Conservation (phyloP, 163 green algal genomes). For the Coccomyxa subellipsoidea region DNA sequence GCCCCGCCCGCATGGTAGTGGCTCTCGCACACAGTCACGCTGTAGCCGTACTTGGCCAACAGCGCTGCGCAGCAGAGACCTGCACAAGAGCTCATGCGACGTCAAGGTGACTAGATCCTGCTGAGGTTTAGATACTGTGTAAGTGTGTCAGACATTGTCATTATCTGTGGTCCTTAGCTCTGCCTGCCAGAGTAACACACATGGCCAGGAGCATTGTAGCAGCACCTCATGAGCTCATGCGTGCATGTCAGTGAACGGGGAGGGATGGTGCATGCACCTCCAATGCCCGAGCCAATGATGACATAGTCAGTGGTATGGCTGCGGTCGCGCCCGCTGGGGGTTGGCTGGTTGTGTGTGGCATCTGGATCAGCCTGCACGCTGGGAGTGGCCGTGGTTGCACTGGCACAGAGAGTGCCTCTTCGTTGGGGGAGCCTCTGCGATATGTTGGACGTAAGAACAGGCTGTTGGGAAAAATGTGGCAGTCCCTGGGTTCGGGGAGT, state of each 20-base stretch:
- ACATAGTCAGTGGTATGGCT: conserved; percentile 62
- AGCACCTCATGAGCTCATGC: neutral
- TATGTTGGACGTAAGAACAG: neutral
- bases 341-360: neutral
- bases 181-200: too few species aligned
- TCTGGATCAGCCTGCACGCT: neutral
- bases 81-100: conserved; percentile 20
- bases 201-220: too few species aligned
- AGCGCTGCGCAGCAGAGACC: conserved; percentile 80
- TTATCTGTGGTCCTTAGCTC: too few species aligned
- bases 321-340: neutral
- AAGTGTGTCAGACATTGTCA: too few species aligned
- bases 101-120: too few species aligned
- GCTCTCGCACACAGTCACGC: conserved; percentile 78
- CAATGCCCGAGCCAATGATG: conserved; percentile 69
- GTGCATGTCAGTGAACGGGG: neutral
- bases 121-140: too few species aligned
- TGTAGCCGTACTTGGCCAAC: conserved; percentile 68
- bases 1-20: conserved; percentile 80
- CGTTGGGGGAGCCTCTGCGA: neutral
- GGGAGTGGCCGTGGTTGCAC: neutral
- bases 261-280: conserved; percentile 19
- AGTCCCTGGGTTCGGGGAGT: neutral
- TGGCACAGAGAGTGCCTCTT: neutral
- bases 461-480: neutral